phyloP scores from a whole-genome alignment of 2,329 filamentous ascomycete species.

The Nemania sp. region DNA sequence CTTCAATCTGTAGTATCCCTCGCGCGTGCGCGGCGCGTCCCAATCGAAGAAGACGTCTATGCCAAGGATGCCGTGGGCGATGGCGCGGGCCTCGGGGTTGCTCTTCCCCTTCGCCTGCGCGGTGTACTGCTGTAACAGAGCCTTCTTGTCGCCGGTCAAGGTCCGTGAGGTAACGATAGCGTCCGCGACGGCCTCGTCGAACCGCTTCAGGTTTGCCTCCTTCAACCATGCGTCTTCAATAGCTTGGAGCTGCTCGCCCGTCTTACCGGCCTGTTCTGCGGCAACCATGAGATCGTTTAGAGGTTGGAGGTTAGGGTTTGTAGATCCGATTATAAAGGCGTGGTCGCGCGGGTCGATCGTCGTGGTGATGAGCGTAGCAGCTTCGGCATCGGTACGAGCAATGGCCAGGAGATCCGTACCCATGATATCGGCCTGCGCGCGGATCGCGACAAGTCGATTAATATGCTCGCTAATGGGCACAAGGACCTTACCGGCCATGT shows the following conservation, averaged over 20 bases:
- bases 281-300: constrained; percentile 91
- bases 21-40: constrained; percentile 91
- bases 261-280: constrained; percentile 85
- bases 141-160: constrained; percentile 75
- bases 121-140: constrained; percentile 75
- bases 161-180: constrained; percentile 74
- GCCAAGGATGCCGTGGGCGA: constrained; percentile 82
- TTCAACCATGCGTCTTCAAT: constrained; percentile 91
- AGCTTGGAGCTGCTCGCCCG: constrained; percentile 82
- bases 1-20: constrained; percentile 94
- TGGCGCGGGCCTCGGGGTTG: constrained; percentile 82
- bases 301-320: constrained; percentile 85
- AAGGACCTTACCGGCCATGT: constrained; percentile 98
- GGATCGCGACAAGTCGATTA: constrained; percentile 95
- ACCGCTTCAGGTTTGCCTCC: constrained; percentile 85
- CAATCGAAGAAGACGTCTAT: constrained; percentile 92
- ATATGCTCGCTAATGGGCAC: constrained; percentile 98
- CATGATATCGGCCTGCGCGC: constrained; percentile 99
- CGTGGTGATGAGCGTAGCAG: constrained; percentile 94
- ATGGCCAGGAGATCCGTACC: constrained; percentile 89
- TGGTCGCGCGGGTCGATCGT: constrained; percentile 97
- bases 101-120: constrained; percentile 81
- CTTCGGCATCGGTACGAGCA: constrained; percentile 96
- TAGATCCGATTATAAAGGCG: constrained; percentile 88
- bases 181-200: constrained; percentile 88